Evolutionary conservation across 169 alveolate genomes (phyloP), one percentile per base, ranked within the genome.

Genomic region (Babesia sp.): DNA sequence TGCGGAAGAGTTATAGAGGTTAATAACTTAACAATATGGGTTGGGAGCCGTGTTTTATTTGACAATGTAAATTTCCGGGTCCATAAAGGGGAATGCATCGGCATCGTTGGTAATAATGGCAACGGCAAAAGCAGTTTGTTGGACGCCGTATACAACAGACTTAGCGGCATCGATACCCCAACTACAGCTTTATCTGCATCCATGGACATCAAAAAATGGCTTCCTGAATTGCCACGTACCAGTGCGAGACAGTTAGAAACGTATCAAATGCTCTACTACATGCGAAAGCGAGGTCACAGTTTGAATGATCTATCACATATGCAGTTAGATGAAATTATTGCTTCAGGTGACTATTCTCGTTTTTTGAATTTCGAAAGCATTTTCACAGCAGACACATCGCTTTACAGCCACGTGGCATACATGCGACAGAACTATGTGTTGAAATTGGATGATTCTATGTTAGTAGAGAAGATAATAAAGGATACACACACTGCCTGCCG

Each of bases 101-200:
- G 93, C 20, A 72, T 89, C 18, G 77, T 89, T 28, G 93, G 93
- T 2, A 89, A 89, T 57, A 89, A 89, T 89, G 93, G 93, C 24
- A 76, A 68, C 37, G 93, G 93, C 4, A 89, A 89, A 60, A 71
- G 91, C n/a, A 71, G 86, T 20, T 70, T 89, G 50, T 69, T 89
- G 37, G 83, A 89, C 44, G 60, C 82, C 6, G 22, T 78, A 5
- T 68, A 78, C 55, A 28, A 69, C 11, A 11, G 71, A 12, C 36
- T 78, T 1, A 61, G 72, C 44, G 80, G 82, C 14, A 24, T 20
- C 7, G 45, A 58, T n/a, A 9, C 70, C 7, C 46, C 53, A 1
- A 56, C 20, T 14, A 29, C n/a, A 4, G 29, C 51, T 14, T 22
- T 69, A 48, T 67, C 74, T 16, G 36, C 68, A 36, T 53, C 80